Conservation (phyloP, 2,329 filamentous ascomycete species). For the Zymoseptoria tritici region DNA sequence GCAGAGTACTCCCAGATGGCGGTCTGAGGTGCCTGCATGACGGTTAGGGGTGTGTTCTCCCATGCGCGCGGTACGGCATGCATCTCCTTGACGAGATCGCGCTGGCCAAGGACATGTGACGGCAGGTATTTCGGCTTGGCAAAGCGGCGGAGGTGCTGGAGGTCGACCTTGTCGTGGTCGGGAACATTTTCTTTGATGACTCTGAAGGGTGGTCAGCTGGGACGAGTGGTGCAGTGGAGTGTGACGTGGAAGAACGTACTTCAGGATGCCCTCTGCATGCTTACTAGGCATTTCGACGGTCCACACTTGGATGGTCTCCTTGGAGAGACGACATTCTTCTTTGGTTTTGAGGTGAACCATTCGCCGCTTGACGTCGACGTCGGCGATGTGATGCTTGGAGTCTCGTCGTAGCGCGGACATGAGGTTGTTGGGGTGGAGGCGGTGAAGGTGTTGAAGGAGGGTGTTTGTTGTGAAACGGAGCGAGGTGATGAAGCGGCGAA, state of each 20-base stretch:
- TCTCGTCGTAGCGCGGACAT: slow-evolving; percentile 15
- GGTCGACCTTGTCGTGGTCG: slow-evolving; percentile 37
- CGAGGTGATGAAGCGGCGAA: slow-evolving; percentile 8
- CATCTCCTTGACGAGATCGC: slow-evolving; percentile 28
- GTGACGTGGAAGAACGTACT: slow-evolving; percentile 45
- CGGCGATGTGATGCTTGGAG: slow-evolving; percentile 14
- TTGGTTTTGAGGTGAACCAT: slow-evolving; percentile 41
- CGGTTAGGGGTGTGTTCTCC: slow-evolving; percentile 22
- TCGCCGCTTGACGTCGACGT: slow-evolving; percentile 18
- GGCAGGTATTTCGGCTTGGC: slow-evolving; percentile 49
- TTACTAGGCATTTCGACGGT: slow-evolving; percentile 66
- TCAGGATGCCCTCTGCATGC: slow-evolving; percentile 63
- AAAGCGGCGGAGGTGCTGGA: slow-evolving; percentile 63
- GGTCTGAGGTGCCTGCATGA: slow-evolving; percentile 25
- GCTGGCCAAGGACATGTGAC: slow-evolving; percentile 26
- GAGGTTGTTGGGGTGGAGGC: slow-evolving; percentile 4
- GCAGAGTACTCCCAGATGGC: slow-evolving; percentile 48
- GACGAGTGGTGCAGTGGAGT: slow-evolving; percentile 1
- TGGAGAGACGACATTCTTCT: slow-evolving; percentile 43
- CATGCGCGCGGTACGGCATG: slow-evolving; percentile 27
- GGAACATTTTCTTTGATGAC: slow-evolving; percentile 40
- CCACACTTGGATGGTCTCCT: slow-evolving; percentile 53
- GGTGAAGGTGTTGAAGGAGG: slow-evolving; percentile 4
- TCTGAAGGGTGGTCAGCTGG: slow-evolving; percentile 30
- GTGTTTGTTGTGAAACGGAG: slow-evolving; percentile 5